phyloP scores from a whole-genome alignment of 2,329 filamentous ascomycete species.

The Beauveria scarabaeidicola region DNA sequence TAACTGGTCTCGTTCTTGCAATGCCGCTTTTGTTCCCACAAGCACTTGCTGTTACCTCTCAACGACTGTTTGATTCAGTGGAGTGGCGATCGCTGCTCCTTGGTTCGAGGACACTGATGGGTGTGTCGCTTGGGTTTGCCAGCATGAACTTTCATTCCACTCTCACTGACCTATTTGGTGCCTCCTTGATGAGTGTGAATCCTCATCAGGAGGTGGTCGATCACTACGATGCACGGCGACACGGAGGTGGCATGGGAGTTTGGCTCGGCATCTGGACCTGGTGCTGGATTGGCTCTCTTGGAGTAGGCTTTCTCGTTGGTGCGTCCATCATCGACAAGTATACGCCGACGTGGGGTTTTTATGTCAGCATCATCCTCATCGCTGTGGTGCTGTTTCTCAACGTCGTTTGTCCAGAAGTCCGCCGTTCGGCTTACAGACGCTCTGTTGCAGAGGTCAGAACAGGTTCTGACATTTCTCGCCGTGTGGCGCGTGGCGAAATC shows the following conservation, averaged over 20 bases:
- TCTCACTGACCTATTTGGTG: slow-evolving; percentile 67
- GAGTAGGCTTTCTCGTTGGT: slow-evolving; percentile 63
- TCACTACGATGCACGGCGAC: slow-evolving; percentile 58
- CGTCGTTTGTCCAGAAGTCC: slow-evolving; percentile 62
- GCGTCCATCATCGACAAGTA: slow-evolving; percentile 57
- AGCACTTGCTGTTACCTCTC: slow-evolving; percentile 53
- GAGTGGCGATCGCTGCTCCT: slow-evolving; percentile 55
- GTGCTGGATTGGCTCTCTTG: slow-evolving; percentile 65
- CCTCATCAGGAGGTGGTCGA: slow-evolving; percentile 66
- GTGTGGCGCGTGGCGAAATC: slow-evolving; percentile 63
- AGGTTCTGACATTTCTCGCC: slow-evolving; percentile 42
- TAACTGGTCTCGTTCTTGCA: slow-evolving; percentile 57
- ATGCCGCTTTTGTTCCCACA: slow-evolving; percentile 71
- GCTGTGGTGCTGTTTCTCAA: slow-evolving; percentile 60
- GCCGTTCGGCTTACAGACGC: slow-evolving; percentile 58
- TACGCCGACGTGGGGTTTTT: slow-evolving; percentile 66
- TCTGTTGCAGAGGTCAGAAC: slow-evolving; percentile 57
- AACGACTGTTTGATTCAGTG: slow-evolving; percentile 45
- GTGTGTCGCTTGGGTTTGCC: slow-evolving; percentile 61
- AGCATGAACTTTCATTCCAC: slow-evolving; percentile 70
- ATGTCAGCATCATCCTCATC: slow-evolving; percentile 60
- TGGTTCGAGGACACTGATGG: slow-evolving; percentile 55
- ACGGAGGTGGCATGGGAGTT: slow-evolving; percentile 71
- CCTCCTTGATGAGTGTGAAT: slow-evolving; percentile 61
- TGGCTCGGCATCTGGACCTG: slow-evolving; percentile 74